Percentiles rank a stretch among this genome's conserved stretches.
Conservation (phyloP, 139 green algal species). For the Chlamydomonas asymmetrica region DNA sequence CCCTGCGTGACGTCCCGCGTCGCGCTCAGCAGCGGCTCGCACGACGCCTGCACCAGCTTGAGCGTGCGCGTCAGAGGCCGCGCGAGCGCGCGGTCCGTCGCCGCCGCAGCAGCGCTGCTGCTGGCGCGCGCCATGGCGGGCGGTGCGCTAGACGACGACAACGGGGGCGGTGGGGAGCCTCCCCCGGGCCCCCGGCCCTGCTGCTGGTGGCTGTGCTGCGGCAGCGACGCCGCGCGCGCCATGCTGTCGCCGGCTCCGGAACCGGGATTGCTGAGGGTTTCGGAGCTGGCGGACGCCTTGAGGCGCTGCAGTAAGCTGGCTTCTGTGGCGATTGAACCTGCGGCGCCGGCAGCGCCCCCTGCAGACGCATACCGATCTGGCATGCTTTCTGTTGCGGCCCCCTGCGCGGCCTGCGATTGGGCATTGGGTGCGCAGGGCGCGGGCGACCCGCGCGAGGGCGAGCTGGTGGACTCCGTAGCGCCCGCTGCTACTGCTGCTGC, state of each 20-base stretch:
- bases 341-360: no score
- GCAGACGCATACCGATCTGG: no score
- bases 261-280: neutral
- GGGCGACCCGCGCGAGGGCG: no score
- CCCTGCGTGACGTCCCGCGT: slow-evolving; percentile 20
- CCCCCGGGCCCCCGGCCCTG: neutral
- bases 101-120: neutral
- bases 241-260: neutral
- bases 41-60: slow-evolving; percentile 15
- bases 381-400: no score
- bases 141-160: neutral
- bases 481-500: no score
- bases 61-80: slow-evolving; percentile 22
- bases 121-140: neutral
- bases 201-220: neutral
- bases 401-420: no score
- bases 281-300: neutral
- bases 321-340: no score
- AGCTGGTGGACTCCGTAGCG: no score
- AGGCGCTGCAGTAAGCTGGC: no score
- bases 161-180: neutral
- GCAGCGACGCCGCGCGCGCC: neutral
- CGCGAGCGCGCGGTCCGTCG: slow-evolving; percentile 11
- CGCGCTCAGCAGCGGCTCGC: slow-evolving; percentile 23
- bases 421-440: no score